phyloP scores from a whole-genome alignment of 768 basidiomycete species.

The Tricholoma matsutake region DNA sequence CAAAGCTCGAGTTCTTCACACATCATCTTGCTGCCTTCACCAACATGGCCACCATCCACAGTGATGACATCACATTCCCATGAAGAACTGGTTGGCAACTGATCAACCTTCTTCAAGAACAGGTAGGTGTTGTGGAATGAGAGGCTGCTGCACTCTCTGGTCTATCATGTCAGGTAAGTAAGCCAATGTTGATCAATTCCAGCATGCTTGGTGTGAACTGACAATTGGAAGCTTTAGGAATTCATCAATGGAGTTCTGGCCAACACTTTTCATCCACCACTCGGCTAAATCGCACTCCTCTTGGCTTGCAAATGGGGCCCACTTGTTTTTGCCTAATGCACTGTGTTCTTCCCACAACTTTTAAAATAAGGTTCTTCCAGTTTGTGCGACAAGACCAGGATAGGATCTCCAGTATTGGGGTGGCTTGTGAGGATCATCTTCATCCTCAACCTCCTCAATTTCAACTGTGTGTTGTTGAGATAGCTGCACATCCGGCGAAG shows the following conservation, averaged over 20 bases:
- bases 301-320: neutral
- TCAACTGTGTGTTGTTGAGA: too few species aligned
- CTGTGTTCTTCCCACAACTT: neutral
- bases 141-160: neutral
- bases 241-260: neutral
- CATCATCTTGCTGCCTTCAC: neutral
- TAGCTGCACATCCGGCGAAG: too few species aligned
- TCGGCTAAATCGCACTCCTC: neutral
- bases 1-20: neutral
- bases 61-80: constrained; percentile 12
- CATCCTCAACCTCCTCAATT: too few species aligned
- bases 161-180: neutral
- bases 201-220: neutral
- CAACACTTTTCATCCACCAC: neutral
- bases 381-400: too few species aligned
- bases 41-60: constrained; percentile 4
- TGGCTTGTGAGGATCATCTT: too few species aligned
- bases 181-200: neutral
- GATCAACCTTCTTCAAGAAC: constrained; percentile 12
- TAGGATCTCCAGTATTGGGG: too few species aligned
- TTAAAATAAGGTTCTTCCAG: neutral
- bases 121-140: too few species aligned
- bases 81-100: constrained; percentile 4
- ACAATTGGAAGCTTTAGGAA: neutral
- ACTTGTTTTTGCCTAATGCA: neutral